A percentile compares a stretch with the other conserved stretches of the same genome.
Evolutionary conservation across 2,329 filamentous ascomycete species (phyloP).

Genomic region (Beauveria medogensis): DNA sequence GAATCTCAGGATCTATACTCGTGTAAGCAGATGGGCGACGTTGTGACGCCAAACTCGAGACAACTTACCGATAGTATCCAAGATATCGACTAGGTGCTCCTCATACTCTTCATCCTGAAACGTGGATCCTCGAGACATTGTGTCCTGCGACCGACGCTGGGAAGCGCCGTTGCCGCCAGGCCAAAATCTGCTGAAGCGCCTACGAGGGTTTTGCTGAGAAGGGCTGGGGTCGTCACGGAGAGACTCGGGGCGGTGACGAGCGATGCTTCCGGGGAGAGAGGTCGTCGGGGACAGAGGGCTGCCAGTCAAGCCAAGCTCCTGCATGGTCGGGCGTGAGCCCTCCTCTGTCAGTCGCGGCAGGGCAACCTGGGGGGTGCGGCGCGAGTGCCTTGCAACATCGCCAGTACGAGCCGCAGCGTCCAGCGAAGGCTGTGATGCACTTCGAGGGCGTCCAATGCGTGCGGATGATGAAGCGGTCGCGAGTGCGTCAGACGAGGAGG

Average conservation of each 20-base stretch:
- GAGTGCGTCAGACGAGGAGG: background rate
- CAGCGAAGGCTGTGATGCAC: conserved; percentile 27
- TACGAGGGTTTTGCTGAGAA: background rate
- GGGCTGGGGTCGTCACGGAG: background rate
- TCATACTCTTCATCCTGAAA: conserved; percentile 26
- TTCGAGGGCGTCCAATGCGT: conserved; percentile 26
- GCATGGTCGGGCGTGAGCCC: conserved; percentile 26
- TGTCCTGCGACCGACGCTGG: conserved; percentile 1
- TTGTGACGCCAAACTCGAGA: background rate
- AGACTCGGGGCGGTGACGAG: background rate
- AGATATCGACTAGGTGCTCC: conserved; percentile 31
- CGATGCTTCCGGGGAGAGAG: conserved; percentile 20
- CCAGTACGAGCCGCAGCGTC: conserved; percentile 16
- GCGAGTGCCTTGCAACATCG: conserved; percentile 21
- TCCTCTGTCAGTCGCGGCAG: conserved; percentile 34
- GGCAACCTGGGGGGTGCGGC: conserved; percentile 24
- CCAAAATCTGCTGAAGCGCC: conserved; percentile 9
- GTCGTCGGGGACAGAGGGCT: conserved; percentile 19
- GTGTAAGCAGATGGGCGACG: conserved; percentile 10
- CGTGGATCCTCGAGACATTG: background rate
- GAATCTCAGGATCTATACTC: conserved; percentile 70
- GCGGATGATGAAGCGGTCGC: background rate
- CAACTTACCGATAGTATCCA: conserved; percentile 31
- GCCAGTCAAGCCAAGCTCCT: conserved; percentile 23
- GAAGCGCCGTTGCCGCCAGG: conserved; percentile 5